Conservation (phyloP, 768 basidiomycete species). For the Xerocomus potaroensis region DNA sequence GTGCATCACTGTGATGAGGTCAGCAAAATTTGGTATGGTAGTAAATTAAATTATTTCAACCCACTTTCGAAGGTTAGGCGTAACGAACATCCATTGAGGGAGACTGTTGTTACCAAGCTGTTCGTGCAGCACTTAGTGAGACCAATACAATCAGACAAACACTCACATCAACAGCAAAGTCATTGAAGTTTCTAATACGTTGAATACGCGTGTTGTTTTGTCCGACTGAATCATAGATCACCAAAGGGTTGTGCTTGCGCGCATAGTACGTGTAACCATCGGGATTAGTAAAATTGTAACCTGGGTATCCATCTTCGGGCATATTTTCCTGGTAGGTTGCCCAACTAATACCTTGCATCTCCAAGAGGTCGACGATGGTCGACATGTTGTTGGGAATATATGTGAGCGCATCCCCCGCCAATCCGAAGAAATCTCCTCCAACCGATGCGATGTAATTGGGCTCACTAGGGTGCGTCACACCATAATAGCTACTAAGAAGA, state of each 20-base stretch:
- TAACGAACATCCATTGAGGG: conserved; percentile 60
- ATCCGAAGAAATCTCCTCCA: conserved; percentile 53
- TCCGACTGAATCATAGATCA: conserved; percentile 50
- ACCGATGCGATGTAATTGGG: conserved; percentile 51
- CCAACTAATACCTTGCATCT: conserved; percentile 55
- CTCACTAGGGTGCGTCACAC: conserved; percentile 54
- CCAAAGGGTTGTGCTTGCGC: conserved; percentile 54
- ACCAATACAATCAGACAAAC: background rate
- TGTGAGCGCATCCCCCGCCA: conserved; percentile 36
- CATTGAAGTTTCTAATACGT: conserved; percentile 56
- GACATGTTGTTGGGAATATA: conserved; percentile 45
- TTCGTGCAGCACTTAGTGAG: background rate
- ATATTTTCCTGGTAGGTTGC: conserved; percentile 58
- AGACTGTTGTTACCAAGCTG: conserved; percentile 38
- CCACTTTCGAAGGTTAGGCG: conserved; percentile 48
- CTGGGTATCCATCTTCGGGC: conserved; percentile 46
- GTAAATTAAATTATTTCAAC: conserved; percentile 4
- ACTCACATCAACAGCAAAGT: conserved; percentile 51
- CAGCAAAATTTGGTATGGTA: background rate
- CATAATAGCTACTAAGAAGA: conserved; percentile 42
- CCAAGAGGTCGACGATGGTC: conserved; percentile 57
- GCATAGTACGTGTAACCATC: conserved; percentile 46
- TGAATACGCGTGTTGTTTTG: conserved; percentile 36
- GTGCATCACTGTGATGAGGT: conserved; percentile 44
- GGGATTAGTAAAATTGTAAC: conserved; percentile 32